Evolutionary conservation across 192 early-diverging fungal species (phyloP).

Genomic region (Mortierella antarctica): DNA sequence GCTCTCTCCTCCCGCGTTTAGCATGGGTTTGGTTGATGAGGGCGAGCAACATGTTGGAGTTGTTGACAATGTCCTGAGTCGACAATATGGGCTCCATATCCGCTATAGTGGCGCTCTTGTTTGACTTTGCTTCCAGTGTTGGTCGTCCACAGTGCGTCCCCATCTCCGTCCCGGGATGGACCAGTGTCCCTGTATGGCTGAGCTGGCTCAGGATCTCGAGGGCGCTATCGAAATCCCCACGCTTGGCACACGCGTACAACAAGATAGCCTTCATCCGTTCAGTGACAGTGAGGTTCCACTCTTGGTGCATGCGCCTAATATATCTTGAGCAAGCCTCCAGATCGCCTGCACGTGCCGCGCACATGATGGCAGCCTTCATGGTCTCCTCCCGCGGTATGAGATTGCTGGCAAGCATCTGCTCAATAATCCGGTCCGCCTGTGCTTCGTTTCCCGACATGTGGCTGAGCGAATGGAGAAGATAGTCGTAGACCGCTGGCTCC

Average conservation of each 20-base stretch:
- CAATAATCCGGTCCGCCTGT: conserved; percentile 18
- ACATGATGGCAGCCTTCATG: conserved; percentile 43
- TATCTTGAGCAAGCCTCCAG: conserved; percentile 28
- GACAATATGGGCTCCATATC: conserved; percentile 7
- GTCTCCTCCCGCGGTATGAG: conserved; percentile 33
- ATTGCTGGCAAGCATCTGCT: conserved; percentile 30
- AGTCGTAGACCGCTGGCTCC: conserved; percentile 30
- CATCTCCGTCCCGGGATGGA: background rate
- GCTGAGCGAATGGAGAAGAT: conserved; percentile 25
- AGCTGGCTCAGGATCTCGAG: conserved; percentile 36
- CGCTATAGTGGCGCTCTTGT: background rate
- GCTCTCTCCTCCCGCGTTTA: background rate
- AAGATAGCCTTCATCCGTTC: conserved; percentile 50
- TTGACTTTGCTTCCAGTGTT: background rate
- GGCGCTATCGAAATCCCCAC: conserved; percentile 44
- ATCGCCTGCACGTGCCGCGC: conserved; percentile 39
- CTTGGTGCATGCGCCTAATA: conserved; percentile 34
- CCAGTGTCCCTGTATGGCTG: conserved; percentile 10
- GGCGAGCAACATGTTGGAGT: conserved; percentile 33
- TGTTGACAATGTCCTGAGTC: conserved; percentile 19
- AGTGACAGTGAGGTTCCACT: conserved; percentile 18
- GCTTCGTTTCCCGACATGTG: conserved; percentile 17
- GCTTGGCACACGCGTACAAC: conserved; percentile 42
- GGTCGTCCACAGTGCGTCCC: background rate
- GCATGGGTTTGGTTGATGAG: conserved; percentile 35